phyloP scores from a whole-genome alignment of 495 filamentous ascomycete species.

The Glarea lozoyensis region DNA sequence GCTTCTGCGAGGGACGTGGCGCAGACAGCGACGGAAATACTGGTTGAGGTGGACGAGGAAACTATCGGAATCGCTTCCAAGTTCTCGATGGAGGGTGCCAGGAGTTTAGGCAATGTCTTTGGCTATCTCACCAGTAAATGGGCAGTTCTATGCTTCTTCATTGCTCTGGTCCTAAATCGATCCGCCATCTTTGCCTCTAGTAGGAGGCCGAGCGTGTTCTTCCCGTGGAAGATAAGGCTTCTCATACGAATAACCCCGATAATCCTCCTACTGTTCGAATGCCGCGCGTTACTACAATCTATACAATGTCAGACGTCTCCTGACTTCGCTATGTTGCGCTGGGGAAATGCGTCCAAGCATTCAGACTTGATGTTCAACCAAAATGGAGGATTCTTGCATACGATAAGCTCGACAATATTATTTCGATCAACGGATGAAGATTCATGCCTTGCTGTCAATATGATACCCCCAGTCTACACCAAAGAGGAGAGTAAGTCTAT shows the following conservation, averaged over 20 bases:
- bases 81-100: conserved; percentile 41
- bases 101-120: conserved; percentile 75
- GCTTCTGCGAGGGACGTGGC: conserved; percentile 25
- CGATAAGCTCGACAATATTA: conserved; percentile 56
- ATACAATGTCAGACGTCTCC: conserved; percentile 90
- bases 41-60: conserved; percentile 22
- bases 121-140: conserved; percentile 88
- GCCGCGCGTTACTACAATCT: conserved; percentile 61
- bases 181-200: conserved; percentile 90
- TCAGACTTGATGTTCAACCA: conserved; percentile 66
- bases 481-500: conserved; percentile 17
- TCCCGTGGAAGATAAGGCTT: conserved; percentile 65
- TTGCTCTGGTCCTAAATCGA: conserved; percentile 82
- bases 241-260: conserved; percentile 67
- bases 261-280: conserved; percentile 61
- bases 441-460: conserved; percentile 63
- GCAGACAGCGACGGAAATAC: conserved; percentile 26
- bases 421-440: conserved; percentile 57
- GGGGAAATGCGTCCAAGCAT: conserved; percentile 58
- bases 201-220: conserved; percentile 61
- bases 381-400: conserved; percentile 58
- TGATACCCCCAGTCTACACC: conserved; percentile 44
- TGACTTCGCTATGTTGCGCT: conserved; percentile 61
- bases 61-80: conserved; percentile 28
- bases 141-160: conserved; percentile 78